Conservation (phyloP, 1,139 yeast genomes). For the Groenewaldozyma auringiensis region DNA sequence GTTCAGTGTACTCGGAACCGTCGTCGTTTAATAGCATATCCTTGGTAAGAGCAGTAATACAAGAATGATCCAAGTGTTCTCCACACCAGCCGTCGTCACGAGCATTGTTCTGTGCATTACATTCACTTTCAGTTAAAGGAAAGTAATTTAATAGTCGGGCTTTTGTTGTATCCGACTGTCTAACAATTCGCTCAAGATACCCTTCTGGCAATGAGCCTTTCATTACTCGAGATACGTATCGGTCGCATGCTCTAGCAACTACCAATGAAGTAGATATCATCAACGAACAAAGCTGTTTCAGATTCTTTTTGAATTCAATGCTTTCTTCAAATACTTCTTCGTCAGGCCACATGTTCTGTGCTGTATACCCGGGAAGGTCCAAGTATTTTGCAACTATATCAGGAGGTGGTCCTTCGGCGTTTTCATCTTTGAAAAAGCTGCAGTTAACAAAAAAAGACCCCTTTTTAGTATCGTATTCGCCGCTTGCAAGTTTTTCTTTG, state of each 20-base stretch:
- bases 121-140: slow-evolving; percentile 22
- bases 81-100: slow-evolving; percentile 48
- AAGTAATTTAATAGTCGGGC: slow-evolving; percentile 54
- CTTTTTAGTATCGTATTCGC: slow-evolving; percentile 43
- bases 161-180: slow-evolving; percentile 48
- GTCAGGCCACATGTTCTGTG: slow-evolving; percentile 56
- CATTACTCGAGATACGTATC: slow-evolving; percentile 29
- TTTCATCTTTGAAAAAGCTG: slow-evolving; percentile 43
- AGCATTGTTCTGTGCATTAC: slow-evolving; percentile 1
- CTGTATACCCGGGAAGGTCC: slow-evolving; percentile 40
- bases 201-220: slow-evolving; percentile 2
- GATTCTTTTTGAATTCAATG: slow-evolving; percentile 23
- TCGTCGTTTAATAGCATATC: slow-evolving; percentile 41
- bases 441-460: slow-evolving; percentile 59
- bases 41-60: slow-evolving; percentile 54
- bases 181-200: slow-evolving; percentile 39
- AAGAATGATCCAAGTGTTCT: slow-evolving; percentile 56
- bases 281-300: slow-evolving; percentile 34
- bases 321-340: slow-evolving; percentile 14
- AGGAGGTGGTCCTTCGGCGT: slow-evolving; percentile 36
- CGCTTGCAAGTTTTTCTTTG: slow-evolving; percentile 40
- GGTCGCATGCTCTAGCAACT: slow-evolving; percentile 51
- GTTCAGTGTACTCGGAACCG: slow-evolving; percentile 14
- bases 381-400: slow-evolving; percentile 24
- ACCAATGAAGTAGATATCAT: slow-evolving; percentile 45